These are phyloP conservation scores for Asterophora lycoperdoides DNA, from an alignment of 768 basidiomycete genomes.

Conservation along the genomic window DNA sequence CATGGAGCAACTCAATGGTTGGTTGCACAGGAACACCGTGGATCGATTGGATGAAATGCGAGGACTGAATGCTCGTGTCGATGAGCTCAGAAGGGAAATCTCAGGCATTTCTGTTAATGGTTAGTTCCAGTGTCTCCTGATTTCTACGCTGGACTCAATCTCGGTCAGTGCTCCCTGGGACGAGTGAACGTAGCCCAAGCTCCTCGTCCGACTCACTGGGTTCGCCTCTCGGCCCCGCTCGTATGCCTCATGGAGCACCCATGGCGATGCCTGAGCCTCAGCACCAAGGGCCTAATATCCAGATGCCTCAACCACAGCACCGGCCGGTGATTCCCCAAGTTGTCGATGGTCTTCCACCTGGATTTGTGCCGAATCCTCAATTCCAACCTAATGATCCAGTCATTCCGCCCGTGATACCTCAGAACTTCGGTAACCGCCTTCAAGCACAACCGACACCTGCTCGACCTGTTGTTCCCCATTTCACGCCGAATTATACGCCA, in stretches of 20 bases:
- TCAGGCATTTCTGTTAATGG: slow-evolving; percentile 33
- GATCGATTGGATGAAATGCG: slow-evolving; percentile 74
- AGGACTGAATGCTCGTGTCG: slow-evolving; percentile 59
- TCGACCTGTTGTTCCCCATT: slow-evolving; percentile 13
- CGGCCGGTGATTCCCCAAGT: slow-evolving; percentile 13
- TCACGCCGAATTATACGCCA: not conserved
- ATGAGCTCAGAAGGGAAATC: slow-evolving; percentile 41
- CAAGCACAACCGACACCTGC: slow-evolving; percentile 3
- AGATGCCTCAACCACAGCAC: slow-evolving; percentile 6
- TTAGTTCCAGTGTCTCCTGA: slow-evolving; percentile 16
- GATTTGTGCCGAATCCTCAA: slow-evolving; percentile 15
- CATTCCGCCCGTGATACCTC: slow-evolving; percentile 28
- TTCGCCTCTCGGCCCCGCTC: slow-evolving; percentile 4
- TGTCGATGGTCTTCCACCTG: slow-evolving; percentile 11
- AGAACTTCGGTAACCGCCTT: not conserved
- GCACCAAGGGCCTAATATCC: not conserved
- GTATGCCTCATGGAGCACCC: not conserved
- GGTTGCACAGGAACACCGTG: slow-evolving; percentile 74
- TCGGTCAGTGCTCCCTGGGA: slow-evolving; percentile 8
- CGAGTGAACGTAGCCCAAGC: slow-evolving; percentile 11
- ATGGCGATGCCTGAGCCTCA: slow-evolving; percentile 1
- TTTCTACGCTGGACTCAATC: not conserved
- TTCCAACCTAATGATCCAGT: slow-evolving; percentile 23
- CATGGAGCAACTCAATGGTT: slow-evolving; percentile 69
- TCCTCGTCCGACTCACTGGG: not conserved